Percentiles rank a stretch among this genome's conserved stretches.
Conservation (phyloP, 441 rosid genomes). For the Croton laevigatus region DNA sequence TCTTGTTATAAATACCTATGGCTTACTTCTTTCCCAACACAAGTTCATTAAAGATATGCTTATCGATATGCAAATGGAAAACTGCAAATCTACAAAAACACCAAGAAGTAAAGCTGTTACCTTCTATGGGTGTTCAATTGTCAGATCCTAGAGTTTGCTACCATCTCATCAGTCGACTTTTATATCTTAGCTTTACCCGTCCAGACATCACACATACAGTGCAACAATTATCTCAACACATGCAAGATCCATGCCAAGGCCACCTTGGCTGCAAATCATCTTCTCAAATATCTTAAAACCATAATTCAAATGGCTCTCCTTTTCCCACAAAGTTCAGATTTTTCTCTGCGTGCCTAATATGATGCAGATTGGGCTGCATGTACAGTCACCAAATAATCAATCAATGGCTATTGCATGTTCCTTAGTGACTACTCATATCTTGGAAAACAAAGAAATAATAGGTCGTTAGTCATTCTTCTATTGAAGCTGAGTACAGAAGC, state of each 20-base stretch:
- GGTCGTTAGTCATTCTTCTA: too few species aligned
- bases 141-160: neutral
- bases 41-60: neutral
- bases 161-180: neutral
- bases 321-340: neutral
- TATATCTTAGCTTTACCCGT: neutral
- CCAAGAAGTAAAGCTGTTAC: neutral
- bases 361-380: neutral
- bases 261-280: accelerated
- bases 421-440: too few species aligned
- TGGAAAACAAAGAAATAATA: too few species aligned
- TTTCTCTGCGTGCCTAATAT: neutral
- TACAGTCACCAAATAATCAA: neutral
- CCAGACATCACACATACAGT: neutral
- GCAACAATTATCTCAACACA: neutral
- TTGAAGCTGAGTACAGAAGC: neutral
- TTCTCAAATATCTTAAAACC: neutral
- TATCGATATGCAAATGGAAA: neutral
- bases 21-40: neutral
- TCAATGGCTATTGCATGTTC: neutral
- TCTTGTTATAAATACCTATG: too few species aligned
- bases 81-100: neutral
- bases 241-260: neutral
- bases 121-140: neutral
- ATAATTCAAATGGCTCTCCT: too few species aligned